A percentile compares a stretch with the other conserved stretches of the same genome.
These are phyloP conservation scores for Flaveria linearis DNA, from an alignment of 129 eudicot species.

Conservation along the genomic window DNA sequence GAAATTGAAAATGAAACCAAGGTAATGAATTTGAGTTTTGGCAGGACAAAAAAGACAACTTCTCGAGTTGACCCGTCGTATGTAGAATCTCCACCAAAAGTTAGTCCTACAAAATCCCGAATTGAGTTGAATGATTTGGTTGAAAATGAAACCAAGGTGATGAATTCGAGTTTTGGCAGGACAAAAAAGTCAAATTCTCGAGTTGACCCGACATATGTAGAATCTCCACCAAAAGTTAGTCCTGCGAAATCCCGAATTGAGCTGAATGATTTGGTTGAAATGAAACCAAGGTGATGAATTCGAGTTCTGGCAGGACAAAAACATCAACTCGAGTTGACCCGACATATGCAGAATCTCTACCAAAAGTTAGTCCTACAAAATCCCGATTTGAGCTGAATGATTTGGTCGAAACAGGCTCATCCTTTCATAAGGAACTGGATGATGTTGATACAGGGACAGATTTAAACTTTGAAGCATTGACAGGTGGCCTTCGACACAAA, in stretches of 20 bases:
- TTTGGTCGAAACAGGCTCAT: conserved; percentile 24
- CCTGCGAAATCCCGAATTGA: conserved; percentile 26
- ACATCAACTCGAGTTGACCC: background rate
- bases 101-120: conserved; percentile 22
- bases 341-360: background rate
- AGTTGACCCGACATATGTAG: background rate
- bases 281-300: conserved; percentile 7
- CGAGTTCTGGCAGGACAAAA: background rate
- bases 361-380: conserved; percentile 14
- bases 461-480: conserved; percentile 58
- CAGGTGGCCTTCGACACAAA: conserved; percentile 73
- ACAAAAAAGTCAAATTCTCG: conserved; percentile 11
- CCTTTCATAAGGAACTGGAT: conserved; percentile 15
- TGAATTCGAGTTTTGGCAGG: background rate
- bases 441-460: conserved; percentile 40
- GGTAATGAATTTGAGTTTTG: background rate
- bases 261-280: conserved; percentile 27
- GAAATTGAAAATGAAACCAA: conserved; percentile 11
- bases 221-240: conserved; percentile 7
- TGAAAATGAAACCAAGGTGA: conserved; percentile 1
- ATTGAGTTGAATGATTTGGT: conserved; percentile 34
- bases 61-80: background rate
- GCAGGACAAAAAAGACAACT: conserved; percentile 12
- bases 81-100: conserved; percentile 6
- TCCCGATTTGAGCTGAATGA: conserved; percentile 35